Conservation (phyloP, 352 stramenopile species). For the Pythium utonaiense region DNA sequence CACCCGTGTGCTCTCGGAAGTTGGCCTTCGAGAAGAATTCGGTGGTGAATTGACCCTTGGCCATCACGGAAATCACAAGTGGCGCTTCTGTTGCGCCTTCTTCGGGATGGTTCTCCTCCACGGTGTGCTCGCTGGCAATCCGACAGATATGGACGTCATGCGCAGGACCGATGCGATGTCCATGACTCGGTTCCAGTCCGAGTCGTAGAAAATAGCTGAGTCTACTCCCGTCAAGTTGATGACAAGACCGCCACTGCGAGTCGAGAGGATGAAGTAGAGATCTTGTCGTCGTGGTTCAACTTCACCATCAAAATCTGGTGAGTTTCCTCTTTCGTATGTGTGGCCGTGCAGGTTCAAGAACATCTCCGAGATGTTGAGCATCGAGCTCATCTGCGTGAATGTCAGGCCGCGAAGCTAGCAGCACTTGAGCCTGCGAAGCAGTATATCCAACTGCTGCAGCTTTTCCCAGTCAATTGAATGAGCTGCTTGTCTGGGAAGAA, state of each 20-base stretch:
- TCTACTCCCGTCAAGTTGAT: conserved; percentile 98
- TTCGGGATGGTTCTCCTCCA: conserved; percentile 88
- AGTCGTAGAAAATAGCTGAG: conserved; percentile 99
- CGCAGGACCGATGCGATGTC: conserved; percentile 92
- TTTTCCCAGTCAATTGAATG: conserved; percentile 97
- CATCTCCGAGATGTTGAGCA: conserved; percentile 89
- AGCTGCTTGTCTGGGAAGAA: conserved; percentile 96
- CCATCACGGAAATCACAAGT: conserved; percentile 93
- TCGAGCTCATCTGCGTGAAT: conserved; percentile 90
- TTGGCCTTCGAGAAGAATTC: conserved; percentile 86
- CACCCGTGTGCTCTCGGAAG: conserved; percentile 89
- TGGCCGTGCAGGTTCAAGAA: conserved; percentile 90
- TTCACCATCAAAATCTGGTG: conserved; percentile 97
- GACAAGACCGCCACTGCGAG: conserved; percentile 95
- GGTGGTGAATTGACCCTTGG: conserved; percentile 63
- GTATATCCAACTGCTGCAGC: conserved; percentile 95
- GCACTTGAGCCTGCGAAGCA: conserved; percentile 93
- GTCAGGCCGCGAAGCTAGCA: conserved; percentile 90
- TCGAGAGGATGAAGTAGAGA: conserved; percentile 97
- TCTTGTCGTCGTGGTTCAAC: conserved; percentile 93
- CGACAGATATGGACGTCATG: conserved; percentile 88
- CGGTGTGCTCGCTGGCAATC: conserved; percentile 82
- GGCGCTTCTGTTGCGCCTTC: conserved; percentile 97
- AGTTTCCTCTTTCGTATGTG: conserved; percentile 94
- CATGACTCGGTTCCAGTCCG: conserved; percentile 99